Evolutionary conservation across 169 alveolate species (phyloP), one percentile per base, ranked within the genome.

Genomic region (Eimeria maxima): DNA sequence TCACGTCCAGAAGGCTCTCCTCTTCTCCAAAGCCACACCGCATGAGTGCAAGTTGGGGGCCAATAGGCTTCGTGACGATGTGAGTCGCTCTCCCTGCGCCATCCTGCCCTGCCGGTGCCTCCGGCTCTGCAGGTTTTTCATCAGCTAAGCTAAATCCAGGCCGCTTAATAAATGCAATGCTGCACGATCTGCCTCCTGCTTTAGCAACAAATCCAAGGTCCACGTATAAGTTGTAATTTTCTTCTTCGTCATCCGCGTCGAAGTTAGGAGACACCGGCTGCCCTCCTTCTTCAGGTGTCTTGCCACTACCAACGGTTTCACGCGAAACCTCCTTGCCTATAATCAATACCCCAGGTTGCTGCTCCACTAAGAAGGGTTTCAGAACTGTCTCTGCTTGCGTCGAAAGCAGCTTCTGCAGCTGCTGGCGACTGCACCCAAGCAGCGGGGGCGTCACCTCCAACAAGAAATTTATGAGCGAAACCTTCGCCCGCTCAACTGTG

Each of bases 361-460:
- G 95, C 69, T 97, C 98, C 27, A 95, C 88, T n/a, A 97, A 45
- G 92, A 97, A 97, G 24, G 96, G 95, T 89, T 95, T 93, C 90
- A 97, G 93, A 76, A 96, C 97, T 24, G 96, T 97, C 71, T 83
- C 96, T 7, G 71, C 65, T 74, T 97, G 97, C 63, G 96, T 97
- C 22, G 98, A 97, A 60, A 97, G 96, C 67, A 97, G 95, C 73
- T 97, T 88, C 95, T 97, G 97, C 69, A 97, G 94, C 90, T 97
- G 97, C 96, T 97, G 97, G 86, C 98, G 90, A 69, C 98, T 96
- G 93, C 98, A 97, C 67, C 97, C 98, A 81, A 97, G 96, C 50
- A 97, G 97, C 22, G 98, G 96, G 24, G 98, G 98, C 47, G 97
- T 97, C 55, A 97, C 97, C 95, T 97, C 98, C 92, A 97, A 95